Percentiles rank a stretch among this genome's conserved stretches.
Conservation (phyloP, 345 rosid genomes). For the Crucihimalaya himalaica region DNA sequence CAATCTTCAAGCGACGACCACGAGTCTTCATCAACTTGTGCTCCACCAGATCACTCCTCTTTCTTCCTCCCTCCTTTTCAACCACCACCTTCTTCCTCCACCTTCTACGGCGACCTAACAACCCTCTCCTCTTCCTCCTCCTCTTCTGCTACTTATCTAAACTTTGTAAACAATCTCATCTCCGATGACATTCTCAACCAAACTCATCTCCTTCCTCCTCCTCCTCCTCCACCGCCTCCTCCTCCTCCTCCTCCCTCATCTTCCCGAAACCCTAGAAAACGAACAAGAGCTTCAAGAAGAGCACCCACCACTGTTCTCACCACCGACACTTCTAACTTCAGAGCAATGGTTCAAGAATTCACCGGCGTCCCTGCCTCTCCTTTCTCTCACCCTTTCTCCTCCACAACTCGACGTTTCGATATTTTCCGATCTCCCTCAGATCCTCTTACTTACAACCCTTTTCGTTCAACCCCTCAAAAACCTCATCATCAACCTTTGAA, state of each 20-base stretch:
- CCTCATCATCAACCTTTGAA: constrained; percentile 46
- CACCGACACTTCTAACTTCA: constrained; percentile 84
- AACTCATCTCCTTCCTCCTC: constrained; percentile 45
- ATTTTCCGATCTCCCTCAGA: constrained; percentile 53
- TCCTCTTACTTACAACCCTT: constrained; percentile 52
- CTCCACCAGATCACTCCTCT: constrained; percentile 37
- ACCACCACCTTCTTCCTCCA: constrained; percentile 36
- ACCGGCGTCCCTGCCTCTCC: constrained; percentile 88
- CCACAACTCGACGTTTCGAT: constrained; percentile 57
- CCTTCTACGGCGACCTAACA: constrained; percentile 23
- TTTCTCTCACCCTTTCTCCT: constrained; percentile 62
- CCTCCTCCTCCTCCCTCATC: constrained; percentile 27
- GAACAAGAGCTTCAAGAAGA: constrained; percentile 83
- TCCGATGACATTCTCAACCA: constrained; percentile 21
- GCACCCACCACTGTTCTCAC: constrained; percentile 91
- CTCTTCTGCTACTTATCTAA: constrained; percentile 27
- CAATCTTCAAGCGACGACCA: constrained; percentile 74
- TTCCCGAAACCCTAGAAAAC: constrained; percentile 68
- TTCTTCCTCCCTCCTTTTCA: constrained; percentile 44
- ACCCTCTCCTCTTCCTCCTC: constrained; percentile 38
- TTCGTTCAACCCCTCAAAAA: constrained; percentile 58
- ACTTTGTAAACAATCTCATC: constrained; percentile 28
- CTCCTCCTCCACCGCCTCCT: constrained; percentile 30
- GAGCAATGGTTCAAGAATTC: constrained; percentile 97
- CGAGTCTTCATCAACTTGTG: constrained; percentile 55